phyloP scores from a whole-genome alignment of 257 asterid species.

The Haberlea rhodopensis region DNA sequence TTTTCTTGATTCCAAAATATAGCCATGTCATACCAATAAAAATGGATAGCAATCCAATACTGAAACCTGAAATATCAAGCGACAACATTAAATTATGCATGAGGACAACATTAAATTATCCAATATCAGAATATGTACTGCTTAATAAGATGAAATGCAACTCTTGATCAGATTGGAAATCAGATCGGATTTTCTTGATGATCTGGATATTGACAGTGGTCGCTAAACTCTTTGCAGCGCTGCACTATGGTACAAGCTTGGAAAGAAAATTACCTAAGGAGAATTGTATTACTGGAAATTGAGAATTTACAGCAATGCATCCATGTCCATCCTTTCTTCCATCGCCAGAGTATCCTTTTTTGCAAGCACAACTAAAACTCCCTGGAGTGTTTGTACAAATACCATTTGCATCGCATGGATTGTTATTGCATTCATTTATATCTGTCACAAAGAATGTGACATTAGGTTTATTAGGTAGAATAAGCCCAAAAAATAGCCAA shows the following conservation, averaged over 20 bases:
- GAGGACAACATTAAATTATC: too few relatives aligned
- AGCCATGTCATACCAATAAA: conserved; percentile 1
- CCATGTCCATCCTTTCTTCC: conserved; percentile 19
- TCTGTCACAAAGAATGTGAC: conserved; percentile 18
- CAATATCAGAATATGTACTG: too few relatives aligned
- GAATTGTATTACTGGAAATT: conserved; percentile 25
- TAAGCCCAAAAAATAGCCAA: background rate
- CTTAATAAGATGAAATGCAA: too few relatives aligned
- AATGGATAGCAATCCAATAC: background rate
- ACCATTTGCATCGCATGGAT: conserved; percentile 22
- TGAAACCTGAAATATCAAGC: background rate
- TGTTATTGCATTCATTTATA: conserved; percentile 33
- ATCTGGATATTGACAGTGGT: too few relatives aligned
- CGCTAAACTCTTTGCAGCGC: too few relatives aligned
- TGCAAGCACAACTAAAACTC: conserved; percentile 19
- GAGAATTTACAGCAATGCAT: conserved; percentile 12
- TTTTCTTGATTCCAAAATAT: background rate
- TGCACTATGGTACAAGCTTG: too few relatives aligned
- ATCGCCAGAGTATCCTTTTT: conserved; percentile 24
- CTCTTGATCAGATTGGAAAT: too few relatives aligned
- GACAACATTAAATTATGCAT: too few relatives aligned
- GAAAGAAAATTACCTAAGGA: conserved; percentile 22
- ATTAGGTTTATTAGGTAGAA: background rate
- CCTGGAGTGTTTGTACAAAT: conserved; percentile 32
- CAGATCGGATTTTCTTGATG: too few relatives aligned